Conservation (phyloP, 768 basidiomycete genomes). For the Amanita subjunquillea region DNA sequence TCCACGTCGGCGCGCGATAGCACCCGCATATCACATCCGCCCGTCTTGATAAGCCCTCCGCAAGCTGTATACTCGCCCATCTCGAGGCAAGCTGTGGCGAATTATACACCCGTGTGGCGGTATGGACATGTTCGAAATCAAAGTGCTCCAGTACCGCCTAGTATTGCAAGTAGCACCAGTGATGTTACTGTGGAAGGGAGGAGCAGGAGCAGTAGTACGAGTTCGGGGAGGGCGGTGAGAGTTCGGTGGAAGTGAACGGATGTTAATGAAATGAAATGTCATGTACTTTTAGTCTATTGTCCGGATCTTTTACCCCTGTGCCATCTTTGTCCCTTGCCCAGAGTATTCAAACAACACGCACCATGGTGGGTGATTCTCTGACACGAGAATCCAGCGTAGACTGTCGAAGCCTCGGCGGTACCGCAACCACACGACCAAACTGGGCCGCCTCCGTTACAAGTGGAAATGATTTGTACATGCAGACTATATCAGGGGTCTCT, state of each 20-base stretch:
- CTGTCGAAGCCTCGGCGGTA: too few relatives aligned
- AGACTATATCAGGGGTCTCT: too few relatives aligned
- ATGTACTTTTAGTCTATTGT: not conserved
- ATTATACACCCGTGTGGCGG: not conserved
- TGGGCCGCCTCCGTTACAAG: too few relatives aligned
- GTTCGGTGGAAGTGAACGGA: not conserved
- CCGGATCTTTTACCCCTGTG: too few relatives aligned
- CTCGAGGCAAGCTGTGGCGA: not conserved
- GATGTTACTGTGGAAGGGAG: constrained; percentile 1
- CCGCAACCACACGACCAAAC: too few relatives aligned
- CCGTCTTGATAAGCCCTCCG: not conserved
- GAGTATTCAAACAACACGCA: too few relatives aligned
- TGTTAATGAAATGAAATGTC: not conserved
- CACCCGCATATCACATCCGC: not conserved
- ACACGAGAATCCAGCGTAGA: too few relatives aligned
- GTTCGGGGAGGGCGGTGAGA: not conserved
- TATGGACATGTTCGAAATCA: constrained; percentile 1
- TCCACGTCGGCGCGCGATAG: not conserved
- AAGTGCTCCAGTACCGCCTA: constrained; percentile 1
- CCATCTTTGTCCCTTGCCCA: too few relatives aligned
- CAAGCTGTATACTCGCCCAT: not conserved
- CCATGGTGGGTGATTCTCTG: too few relatives aligned
- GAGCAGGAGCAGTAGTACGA: constrained; percentile 3
- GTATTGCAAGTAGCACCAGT: constrained; percentile 3
- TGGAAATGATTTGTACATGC: too few relatives aligned